These are phyloP conservation scores for Haberlea rhodopensis DNA, from an alignment of 257 asterid species.

Conservation along the genomic window DNA sequence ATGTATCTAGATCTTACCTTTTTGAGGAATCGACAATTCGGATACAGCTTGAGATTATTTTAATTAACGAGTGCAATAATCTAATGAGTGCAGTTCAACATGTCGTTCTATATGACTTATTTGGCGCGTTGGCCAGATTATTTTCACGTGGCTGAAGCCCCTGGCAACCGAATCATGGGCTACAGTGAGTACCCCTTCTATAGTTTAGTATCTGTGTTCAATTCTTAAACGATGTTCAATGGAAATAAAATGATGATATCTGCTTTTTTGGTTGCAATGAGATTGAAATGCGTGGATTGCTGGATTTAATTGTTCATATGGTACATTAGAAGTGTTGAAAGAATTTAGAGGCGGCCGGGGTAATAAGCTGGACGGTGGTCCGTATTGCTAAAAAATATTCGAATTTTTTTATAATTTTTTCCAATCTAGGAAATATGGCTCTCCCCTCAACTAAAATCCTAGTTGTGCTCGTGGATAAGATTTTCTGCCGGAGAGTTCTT, in stretches of 20 bases:
- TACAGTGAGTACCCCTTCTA: constrained; percentile 41
- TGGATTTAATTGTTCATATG: too few species aligned
- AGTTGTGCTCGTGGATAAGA: too few species aligned
- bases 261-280: background rate
- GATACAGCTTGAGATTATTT: background rate
- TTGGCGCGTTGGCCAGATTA: constrained; percentile 98
- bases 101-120: constrained; percentile 90
- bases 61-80: background rate
- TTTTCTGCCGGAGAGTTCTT: too few species aligned
- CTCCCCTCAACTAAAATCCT: too few species aligned
- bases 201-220: background rate
- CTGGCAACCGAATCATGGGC: constrained; percentile 72
- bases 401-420: too few species aligned
- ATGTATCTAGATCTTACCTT: background rate
- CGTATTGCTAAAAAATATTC: too few species aligned
- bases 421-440: too few species aligned
- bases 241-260: background rate
- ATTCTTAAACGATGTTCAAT: background rate
- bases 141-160: constrained; percentile 89
- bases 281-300: background rate
- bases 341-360: too few species aligned
- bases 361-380: too few species aligned
- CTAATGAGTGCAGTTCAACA: constrained; percentile 43
- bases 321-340: too few species aligned
- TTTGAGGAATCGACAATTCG: background rate